phyloP scores from a whole-genome alignment of 1,284 basidiomycete genomes.

The Rhodotorula sp. region DNA sequence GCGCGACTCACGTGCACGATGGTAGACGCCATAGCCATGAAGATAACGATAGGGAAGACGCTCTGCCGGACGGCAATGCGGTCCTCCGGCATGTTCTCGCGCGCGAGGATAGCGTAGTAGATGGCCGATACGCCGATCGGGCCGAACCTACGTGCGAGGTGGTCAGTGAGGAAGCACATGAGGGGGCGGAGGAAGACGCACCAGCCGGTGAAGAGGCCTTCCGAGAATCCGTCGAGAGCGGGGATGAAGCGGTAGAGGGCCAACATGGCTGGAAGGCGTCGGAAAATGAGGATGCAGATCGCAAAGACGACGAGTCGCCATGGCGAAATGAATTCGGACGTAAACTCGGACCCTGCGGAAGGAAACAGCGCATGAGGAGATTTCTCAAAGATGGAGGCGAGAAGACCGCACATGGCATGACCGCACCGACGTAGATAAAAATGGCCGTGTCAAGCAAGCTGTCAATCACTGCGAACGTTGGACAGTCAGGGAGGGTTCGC shows the following conservation, averaged over 20 bases:
- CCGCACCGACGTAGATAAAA: slow-evolving; percentile 53
- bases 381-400: slow-evolving; percentile 36
- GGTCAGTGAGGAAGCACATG: background rate
- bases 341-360: slow-evolving; percentile 40
- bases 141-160: slow-evolving; percentile 43
- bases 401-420: slow-evolving; percentile 48
- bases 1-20: slow-evolving; percentile 52
- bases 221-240: slow-evolving; percentile 42
- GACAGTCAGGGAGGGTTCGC: accelerated
- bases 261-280: slow-evolving; percentile 47
- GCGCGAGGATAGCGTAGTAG: slow-evolving; percentile 55
- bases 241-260: slow-evolving; percentile 46
- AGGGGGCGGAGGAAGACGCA: background rate
- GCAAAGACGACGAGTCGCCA: slow-evolving; percentile 50
- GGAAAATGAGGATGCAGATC: slow-evolving; percentile 52
- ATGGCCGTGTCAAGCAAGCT: slow-evolving; percentile 52
- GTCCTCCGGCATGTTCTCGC: slow-evolving; percentile 53
- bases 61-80: slow-evolving; percentile 50
- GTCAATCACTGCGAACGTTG: slow-evolving; percentile 53
- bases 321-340: slow-evolving; percentile 42
- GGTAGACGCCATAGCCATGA: slow-evolving; percentile 55
- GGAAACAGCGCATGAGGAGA: background rate
- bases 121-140: slow-evolving; percentile 51
- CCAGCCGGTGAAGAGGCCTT: slow-evolving; percentile 50
- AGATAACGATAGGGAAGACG: slow-evolving; percentile 56